These are phyloP conservation scores for Leccinum uliginosum DNA, from an alignment of 768 basidiomycete species.

Conservation along the genomic window DNA sequence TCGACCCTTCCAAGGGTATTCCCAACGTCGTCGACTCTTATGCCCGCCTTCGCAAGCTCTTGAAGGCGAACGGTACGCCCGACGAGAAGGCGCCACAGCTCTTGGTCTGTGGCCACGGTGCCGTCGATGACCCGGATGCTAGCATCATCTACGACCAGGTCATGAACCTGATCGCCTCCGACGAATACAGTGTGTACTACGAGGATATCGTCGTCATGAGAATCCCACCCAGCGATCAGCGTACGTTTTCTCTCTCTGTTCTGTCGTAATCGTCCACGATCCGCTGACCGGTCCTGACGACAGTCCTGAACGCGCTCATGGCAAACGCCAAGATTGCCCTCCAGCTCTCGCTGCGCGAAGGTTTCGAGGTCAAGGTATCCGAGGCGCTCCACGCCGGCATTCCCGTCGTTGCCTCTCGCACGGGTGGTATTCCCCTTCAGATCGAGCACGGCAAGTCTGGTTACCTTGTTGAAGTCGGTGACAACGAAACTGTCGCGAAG, in stretches of 20 bases:
- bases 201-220: conserved; percentile 75
- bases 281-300: conserved; percentile 7
- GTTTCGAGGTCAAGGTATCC: conserved; percentile 96
- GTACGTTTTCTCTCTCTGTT: conserved; percentile 39
- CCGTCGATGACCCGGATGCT: conserved; percentile 93
- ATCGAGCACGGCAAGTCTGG: conserved; percentile 86
- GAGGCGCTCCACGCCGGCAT: conserved; percentile 91
- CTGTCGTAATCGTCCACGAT: not conserved
- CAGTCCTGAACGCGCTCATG: conserved; percentile 85
- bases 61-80: conserved; percentile 43
- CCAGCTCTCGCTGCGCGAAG: conserved; percentile 90
- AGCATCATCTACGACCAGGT: conserved; percentile 86
- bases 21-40: conserved; percentile 87
- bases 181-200: conserved; percentile 48
- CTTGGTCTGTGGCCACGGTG: conserved; percentile 85
- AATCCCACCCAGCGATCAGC: conserved; percentile 78
- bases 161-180: conserved; percentile 52
- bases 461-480: conserved; percentile 73
- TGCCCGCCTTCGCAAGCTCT: conserved; percentile 69
- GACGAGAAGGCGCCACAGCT: conserved; percentile 64
- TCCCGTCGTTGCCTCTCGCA: conserved; percentile 77
- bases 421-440: conserved; percentile 94
- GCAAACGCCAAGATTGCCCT: conserved; percentile 85
- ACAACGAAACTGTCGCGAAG: conserved; percentile 70
- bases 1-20: conserved; percentile 86